Evolutionary conservation across 139 green algal genomes (phyloP).

Genomic region (Chlamydomonas sp.): DNA sequence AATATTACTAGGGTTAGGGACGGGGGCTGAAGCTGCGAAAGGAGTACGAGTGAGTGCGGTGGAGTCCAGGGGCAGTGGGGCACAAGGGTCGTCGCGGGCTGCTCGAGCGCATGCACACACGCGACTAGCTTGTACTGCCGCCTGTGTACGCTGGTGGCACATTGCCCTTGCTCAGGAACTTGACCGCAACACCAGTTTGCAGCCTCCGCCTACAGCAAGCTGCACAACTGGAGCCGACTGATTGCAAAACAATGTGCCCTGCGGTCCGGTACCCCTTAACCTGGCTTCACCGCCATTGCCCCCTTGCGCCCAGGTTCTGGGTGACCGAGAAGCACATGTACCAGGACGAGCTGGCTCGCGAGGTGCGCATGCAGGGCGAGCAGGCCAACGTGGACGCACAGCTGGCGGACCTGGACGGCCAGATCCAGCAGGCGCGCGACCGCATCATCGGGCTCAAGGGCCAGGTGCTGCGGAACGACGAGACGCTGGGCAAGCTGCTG

Average conservation of each 20-base stretch:
- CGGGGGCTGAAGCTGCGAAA: too few relatives aligned
- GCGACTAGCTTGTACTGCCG: too few relatives aligned
- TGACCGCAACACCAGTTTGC: neutral
- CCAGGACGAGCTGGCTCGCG: conserved; percentile 58
- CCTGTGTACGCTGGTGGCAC: too few relatives aligned
- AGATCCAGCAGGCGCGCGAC: conserved; percentile 51
- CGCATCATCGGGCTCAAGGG: conserved; percentile 59
- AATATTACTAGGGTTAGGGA: too few relatives aligned
- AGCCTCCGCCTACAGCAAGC: too few relatives aligned
- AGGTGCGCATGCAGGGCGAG: conserved; percentile 61
- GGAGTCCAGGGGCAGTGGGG: too few relatives aligned
- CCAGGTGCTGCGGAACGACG: conserved; percentile 61
- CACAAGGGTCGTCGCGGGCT: too few relatives aligned
- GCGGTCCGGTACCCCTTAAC: too few relatives aligned
- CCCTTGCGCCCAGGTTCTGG: conserved; percentile 64
- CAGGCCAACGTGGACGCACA: conserved; percentile 37
- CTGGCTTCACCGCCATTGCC: neutral
- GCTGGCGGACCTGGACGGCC: conserved; percentile 58
- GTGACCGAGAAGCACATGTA: conserved; percentile 64
- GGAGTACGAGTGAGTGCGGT: too few relatives aligned
- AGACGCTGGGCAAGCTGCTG: conserved; percentile 64
- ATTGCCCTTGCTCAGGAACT: neutral
- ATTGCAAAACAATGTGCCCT: too few relatives aligned
- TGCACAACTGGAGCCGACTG: too few relatives aligned
- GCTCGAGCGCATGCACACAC: too few relatives aligned